Base-by-base conservation (phyloP, 768 basidiomycete genomes). In the Dioszegia hungarica region DNA sequence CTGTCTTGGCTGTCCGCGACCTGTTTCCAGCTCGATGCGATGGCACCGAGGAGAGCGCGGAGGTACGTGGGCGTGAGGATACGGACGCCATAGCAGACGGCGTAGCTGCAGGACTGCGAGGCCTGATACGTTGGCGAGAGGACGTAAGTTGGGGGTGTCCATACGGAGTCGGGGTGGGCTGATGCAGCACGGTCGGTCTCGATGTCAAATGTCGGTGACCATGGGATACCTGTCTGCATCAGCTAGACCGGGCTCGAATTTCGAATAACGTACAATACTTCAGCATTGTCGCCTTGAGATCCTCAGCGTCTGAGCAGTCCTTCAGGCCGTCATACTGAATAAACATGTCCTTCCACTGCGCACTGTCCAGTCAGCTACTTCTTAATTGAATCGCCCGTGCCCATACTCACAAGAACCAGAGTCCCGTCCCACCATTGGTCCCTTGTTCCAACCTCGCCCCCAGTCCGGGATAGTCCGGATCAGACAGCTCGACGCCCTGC, bases 371-470 rank as follows among this genome's bases (percentile, higher is more conserved):
- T 55, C 33, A 46, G 38, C 20, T 22, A 39, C 31, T 31, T 12
- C 36, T 46, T 27, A 9, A 47, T n/a, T 2, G 31, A 5, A 6
- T 5, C 25, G 34, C n/a, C n/a, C 29, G 25, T 49, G 14, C 27
- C 27, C 14, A 4, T 19, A 56, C 70, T 61, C 40, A 72, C 70
- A 38, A 54, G 57, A 72, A 68, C 70, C 70, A 72, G n/a, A n/a
- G n/a, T n/a, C n/a, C n/a, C n/a, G n/a, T n/a, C n/a, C n/a, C n/a
- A n/a, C n/a, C n/a, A n/a, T n/a, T n/a, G n/a, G n/a, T n/a, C n/a
- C n/a, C n/a, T n/a, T n/a, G n/a, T n/a, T n/a, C n/a, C n/a, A n/a
- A n/a, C n/a, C n/a, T n/a, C n/a, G n/a, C n/a, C n/a, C n/a, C n/a
- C n/a, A n/a, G n/a, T n/a, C n/a, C n/a, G n/a, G n/a, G n/a, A n/a